Base-by-base conservation (phyloP, 176 grass and related monocot species). In the Panicum miliaceum region DNA sequence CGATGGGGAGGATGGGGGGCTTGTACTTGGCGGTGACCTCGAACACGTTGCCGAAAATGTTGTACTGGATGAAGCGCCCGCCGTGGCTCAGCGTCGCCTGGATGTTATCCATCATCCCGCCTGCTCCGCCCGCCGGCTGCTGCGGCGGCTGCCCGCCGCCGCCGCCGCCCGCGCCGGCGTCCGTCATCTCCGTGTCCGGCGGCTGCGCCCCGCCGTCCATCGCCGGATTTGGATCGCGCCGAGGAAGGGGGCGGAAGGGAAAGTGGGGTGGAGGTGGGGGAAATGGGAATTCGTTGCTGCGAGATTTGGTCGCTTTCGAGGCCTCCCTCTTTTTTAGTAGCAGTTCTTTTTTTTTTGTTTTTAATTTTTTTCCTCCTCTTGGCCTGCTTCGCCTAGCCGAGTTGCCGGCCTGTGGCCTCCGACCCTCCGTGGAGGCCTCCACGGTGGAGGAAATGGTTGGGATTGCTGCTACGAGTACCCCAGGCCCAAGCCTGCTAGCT, bases 1-100 rank as follows among this genome's bases (percentile, higher is more conserved):
- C 96, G 75, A 98, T 98, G 82, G 96, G 96, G 86, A 95, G 92
- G 86, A 98, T 90, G 37, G 96, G 92, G 69, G 96, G 91, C 74
- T 91, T 94, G 87, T 95, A 98, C 82, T 95, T 98, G 65, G 57
- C 82, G 71, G 96, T 93, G 76, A 98, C 93, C 89, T 93, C 93
- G 69, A 98, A 98, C 58, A 98, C 79, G 85, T 98, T 98, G 76
- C 93, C 96, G 86, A 98, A 98, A 53, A 98, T 95, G 82, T 98
- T 95, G 91, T 98, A 98, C 86, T 98, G 96, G 81, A 95, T 93
- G 89, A 98, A 98, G 38, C 87, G 64, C 26, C 96, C 96, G 67
- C 87, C 93, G 71, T 98, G 91, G 89, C 89, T 98, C n/a, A 95
- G 85, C 82, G 89, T 93, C 8, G 84, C 91, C 79, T 95, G 96